These are phyloP conservation scores for Metarhizium album DNA, from an alignment of 2,329 filamentous ascomycete genomes.

Conservation along the genomic window DNA sequence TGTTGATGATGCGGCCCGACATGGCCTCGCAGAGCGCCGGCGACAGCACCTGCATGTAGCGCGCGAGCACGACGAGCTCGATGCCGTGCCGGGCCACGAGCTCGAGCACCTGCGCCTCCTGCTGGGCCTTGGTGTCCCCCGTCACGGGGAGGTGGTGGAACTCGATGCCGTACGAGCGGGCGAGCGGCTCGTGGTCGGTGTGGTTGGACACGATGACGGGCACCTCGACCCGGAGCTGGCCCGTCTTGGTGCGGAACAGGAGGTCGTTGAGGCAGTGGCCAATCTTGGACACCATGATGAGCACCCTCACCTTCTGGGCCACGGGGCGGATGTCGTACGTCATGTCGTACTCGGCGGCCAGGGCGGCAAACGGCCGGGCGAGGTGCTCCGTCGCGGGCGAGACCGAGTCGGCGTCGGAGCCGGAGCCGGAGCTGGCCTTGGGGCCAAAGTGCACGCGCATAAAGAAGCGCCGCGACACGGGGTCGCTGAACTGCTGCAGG, in stretches of 20 bases:
- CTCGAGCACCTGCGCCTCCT: conserved; percentile 61
- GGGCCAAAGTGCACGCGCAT: conserved; percentile 79
- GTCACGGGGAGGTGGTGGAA: conserved; percentile 76
- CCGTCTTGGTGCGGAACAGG: conserved; percentile 65
- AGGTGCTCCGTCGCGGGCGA: conserved; percentile 39
- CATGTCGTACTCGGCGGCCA: conserved; percentile 56
- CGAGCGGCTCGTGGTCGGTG: conserved; percentile 58
- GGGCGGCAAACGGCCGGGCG: conserved; percentile 42
- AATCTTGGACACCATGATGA: conserved; percentile 87
- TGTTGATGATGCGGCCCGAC: conserved; percentile 84
- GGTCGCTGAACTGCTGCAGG: conserved; percentile 75
- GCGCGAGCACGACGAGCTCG: conserved; percentile 70
- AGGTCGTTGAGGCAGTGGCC: conserved; percentile 79
- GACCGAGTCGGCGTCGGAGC: no score
- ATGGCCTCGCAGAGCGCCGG: conserved; percentile 65
- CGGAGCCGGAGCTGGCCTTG: conserved; percentile 25
- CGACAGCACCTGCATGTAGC: conserved; percentile 81
- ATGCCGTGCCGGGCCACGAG: conserved; percentile 58
- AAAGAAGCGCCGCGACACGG: conserved; percentile 66
- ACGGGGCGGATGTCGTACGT: conserved; percentile 60
- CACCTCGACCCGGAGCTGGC: conserved; percentile 64
- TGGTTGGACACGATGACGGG: conserved; percentile 78
- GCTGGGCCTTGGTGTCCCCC: conserved; percentile 63
- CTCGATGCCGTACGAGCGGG: conserved; percentile 61
- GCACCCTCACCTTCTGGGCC: conserved; percentile 58